Base-by-base conservation (phyloP, 2,329 filamentous ascomycete genomes). In the Domatiomyces catenatus region DNA sequence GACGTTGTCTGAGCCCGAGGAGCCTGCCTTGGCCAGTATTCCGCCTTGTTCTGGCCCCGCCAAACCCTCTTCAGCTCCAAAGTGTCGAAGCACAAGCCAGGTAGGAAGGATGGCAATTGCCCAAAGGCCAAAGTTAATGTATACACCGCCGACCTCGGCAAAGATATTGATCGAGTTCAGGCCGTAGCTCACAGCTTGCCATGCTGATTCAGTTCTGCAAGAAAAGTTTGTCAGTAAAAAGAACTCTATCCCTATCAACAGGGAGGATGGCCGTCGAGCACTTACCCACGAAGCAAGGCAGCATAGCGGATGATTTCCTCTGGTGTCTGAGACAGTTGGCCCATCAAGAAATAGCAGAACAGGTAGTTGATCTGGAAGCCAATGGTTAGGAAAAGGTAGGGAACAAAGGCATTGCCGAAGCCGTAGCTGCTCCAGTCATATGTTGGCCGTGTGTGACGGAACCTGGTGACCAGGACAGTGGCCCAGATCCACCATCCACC, bases 361-460 rank as follows among this genome's bases (percentile, higher is more conserved):
- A 86, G 71, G 61, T 87, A 87, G 62, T 86, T 86, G 6, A 85
- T 57, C 64, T 86, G 83, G 58, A 86, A 86, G 0, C 80, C 77
- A 8, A 77, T 66, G 0, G 79, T 78, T 57, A 84, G 72, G 57
- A 87, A 76, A 5, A 87, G 60, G 62, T 83, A 86, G 17, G 85
- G 69, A 0, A 73, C 76, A 57, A 86, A 87, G 0, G 73, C 79
- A 42, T 71, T 70, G 0, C 81, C 82, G 50, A 87, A 87, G 0
- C 79, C 81, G 0, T 67, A 54, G 54, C 74, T 73, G 0, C 62
- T 59, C 84, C 83, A 87, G 62, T 87, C 84, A 57, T 77, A 82
- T 0, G 72, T 75, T 0, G 82, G 81, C 17, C 70, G 66, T 0
- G 74, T 75, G 8, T 67, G 63, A 15, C 70, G 70, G 62, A 79